These are phyloP conservation scores for Saitozyma sp. DNA, from an alignment of 768 basidiomycete genomes.

Conservation along the genomic window DNA sequence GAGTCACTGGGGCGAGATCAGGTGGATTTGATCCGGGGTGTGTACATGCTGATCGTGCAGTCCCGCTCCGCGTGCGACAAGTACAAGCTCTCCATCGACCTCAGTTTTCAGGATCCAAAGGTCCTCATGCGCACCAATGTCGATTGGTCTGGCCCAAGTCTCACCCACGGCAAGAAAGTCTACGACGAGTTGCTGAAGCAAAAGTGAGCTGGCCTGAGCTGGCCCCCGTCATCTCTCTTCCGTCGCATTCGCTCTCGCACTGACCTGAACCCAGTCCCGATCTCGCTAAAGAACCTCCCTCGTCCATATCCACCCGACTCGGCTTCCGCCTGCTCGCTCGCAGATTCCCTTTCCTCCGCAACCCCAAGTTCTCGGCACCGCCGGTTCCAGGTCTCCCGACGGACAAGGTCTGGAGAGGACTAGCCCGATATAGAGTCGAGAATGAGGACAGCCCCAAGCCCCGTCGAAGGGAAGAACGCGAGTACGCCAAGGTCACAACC, in stretches of 20 bases:
- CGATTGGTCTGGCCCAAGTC: constrained; percentile 69
- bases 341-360: constrained; percentile 30
- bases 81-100: constrained; percentile 74
- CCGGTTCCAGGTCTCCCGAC: constrained; percentile 39
- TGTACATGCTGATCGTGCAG: constrained; percentile 54
- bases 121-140: constrained; percentile 73
- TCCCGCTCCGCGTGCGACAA: constrained; percentile 77
- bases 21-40: too few relatives aligned
- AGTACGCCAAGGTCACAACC: constrained; percentile 86
- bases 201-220: constrained; percentile 20
- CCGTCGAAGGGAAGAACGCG: constrained; percentile 49
- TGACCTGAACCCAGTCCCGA: constrained; percentile 10
- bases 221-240: neutral
- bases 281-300: constrained; percentile 36
- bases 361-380: constrained; percentile 40
- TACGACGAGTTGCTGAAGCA: constrained; percentile 61
- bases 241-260: neutral
- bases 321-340: constrained; percentile 41
- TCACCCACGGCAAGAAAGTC: constrained; percentile 64
- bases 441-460: constrained; percentile 15
- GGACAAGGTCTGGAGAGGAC: constrained; percentile 53
- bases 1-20: constrained; percentile 42
- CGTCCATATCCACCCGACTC: constrained; percentile 32
- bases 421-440: constrained; percentile 52
- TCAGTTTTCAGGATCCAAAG: constrained; percentile 68